These are phyloP conservation scores for Candida broadrunensis DNA, from an alignment of 805 yeast species.

Conservation along the genomic window DNA sequence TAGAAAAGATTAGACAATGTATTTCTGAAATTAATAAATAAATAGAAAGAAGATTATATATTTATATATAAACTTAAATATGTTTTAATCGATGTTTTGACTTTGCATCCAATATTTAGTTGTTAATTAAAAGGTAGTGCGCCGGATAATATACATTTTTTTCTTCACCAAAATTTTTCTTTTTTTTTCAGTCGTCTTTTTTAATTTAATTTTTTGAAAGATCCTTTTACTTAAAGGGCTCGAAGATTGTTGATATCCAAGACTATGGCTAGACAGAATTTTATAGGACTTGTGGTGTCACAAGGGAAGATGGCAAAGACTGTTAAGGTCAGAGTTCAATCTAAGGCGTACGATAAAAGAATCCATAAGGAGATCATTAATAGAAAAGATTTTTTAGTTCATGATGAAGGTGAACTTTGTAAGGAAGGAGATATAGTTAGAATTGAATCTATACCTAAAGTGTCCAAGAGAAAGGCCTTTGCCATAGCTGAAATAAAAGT, in stretches of 20 bases:
- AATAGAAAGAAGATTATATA: too few species aligned
- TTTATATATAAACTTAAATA: too few species aligned
- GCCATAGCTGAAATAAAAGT: constrained; percentile 89
- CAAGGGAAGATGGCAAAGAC: constrained; percentile 97
- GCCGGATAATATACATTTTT: too few species aligned
- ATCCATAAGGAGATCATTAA: constrained; percentile 74
- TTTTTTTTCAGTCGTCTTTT: too few species aligned
- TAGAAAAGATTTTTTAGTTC: constrained; percentile 84
- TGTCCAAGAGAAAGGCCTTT: constrained; percentile 78
- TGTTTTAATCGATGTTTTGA: too few species aligned
- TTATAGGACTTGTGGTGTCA: constrained; percentile 88
- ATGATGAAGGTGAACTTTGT: constrained; percentile 88
- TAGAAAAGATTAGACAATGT: constrained; percentile 43
- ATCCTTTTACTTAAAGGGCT: too few species aligned
- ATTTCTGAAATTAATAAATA: constrained; percentile 13
- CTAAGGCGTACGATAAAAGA: constrained; percentile 65
- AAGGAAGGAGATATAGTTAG: constrained; percentile 95
- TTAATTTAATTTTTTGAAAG: too few species aligned
- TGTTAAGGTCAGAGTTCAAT: constrained; percentile 86
- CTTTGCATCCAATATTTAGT: too few species aligned
- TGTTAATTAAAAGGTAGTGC: too few species aligned
- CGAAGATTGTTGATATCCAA: too few species aligned
- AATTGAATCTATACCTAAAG: constrained; percentile 83
- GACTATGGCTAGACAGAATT: constrained; percentile 82
- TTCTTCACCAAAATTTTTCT: too few species aligned